These are phyloP conservation scores for Jatropha multifida DNA, from an alignment of 441 rosid species.

Conservation along the genomic window DNA sequence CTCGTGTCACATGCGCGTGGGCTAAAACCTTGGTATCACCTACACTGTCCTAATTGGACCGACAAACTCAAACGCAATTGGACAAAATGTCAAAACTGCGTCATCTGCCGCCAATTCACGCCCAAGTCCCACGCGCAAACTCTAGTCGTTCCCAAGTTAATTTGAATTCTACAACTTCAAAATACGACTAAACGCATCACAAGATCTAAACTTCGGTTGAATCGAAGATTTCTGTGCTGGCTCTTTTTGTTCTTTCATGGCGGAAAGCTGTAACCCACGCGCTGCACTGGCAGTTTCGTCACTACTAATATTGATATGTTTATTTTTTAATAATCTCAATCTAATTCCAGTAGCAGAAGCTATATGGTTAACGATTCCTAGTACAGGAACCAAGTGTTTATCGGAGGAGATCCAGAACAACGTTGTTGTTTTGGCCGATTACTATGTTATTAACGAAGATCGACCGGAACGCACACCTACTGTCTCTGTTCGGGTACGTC, in stretches of 20 bases:
- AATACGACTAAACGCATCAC: neutral
- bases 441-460: slow-evolving; percentile 58
- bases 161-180: neutral
- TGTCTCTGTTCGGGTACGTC: slow-evolving; percentile 55
- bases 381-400: slow-evolving; percentile 63
- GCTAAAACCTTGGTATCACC: neutral
- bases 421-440: slow-evolving; percentile 81
- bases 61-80: slow-evolving; percentile 17
- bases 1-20: slow-evolving; percentile 2
- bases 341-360: slow-evolving; percentile 41
- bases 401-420: slow-evolving; percentile 86
- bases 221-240: neutral
- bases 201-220: neutral
- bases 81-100: slow-evolving; percentile 8
- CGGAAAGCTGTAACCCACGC: slow-evolving; percentile 14
- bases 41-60: slow-evolving; percentile 14
- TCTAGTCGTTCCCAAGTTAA: neutral
- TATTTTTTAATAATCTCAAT: neutral
- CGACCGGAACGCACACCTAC: slow-evolving; percentile 44
- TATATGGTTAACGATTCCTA: slow-evolving; percentile 57
- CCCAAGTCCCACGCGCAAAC: slow-evolving; percentile 15
- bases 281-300: slow-evolving; percentile 13
- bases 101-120: neutral
- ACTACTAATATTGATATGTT: slow-evolving; percentile 16
- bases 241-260: slow-evolving; percentile 9